These are phyloP conservation scores for Kappamyces sp. DNA, from an alignment of 192 early-diverging fungal species.

Conservation along the genomic window DNA sequence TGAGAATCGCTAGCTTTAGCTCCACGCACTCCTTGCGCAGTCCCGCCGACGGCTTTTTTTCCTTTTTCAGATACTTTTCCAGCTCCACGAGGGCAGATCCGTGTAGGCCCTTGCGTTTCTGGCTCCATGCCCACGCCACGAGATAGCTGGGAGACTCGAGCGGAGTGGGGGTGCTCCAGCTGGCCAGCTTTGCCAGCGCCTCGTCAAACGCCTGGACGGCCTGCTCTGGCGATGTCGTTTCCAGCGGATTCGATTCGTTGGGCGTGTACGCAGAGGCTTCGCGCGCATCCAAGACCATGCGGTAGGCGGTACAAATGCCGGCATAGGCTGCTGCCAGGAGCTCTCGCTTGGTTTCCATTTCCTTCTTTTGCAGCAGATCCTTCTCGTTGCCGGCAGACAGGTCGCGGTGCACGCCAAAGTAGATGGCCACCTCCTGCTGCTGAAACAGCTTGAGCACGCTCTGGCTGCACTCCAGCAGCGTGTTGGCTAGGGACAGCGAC, in stretches of 20 bases:
- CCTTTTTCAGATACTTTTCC: constrained; percentile 54
- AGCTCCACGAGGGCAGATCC: constrained; percentile 70
- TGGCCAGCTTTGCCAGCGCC: constrained; percentile 47
- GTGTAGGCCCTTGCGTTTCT: constrained; percentile 42
- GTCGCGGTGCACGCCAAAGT: constrained; percentile 57
- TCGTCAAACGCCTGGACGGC: constrained; percentile 40
- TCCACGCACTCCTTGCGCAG: too few relatives aligned
- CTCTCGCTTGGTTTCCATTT: constrained; percentile 68
- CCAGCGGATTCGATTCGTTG: neutral
- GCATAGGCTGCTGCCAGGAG: constrained; percentile 58
- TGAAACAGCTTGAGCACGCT: constrained; percentile 4
- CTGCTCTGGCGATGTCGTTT: neutral
- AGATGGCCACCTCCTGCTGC: constrained; percentile 50
- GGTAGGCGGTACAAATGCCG: constrained; percentile 36
- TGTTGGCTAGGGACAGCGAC: too few relatives aligned
- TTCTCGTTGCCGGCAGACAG: constrained; percentile 43
- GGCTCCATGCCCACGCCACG: constrained; percentile 52
- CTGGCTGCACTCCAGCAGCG: neutral
- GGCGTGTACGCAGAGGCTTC: neutral
- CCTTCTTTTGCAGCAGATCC: constrained; percentile 53
- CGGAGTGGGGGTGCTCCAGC: constrained; percentile 56
- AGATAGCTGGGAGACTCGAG: constrained; percentile 49
- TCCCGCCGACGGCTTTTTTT: too few relatives aligned
- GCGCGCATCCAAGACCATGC: neutral
- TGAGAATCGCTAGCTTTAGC: too few relatives aligned